Evolutionary conservation across 2,329 filamentous ascomycete species (phyloP).

Genomic region (Chaetomium sp.): DNA sequence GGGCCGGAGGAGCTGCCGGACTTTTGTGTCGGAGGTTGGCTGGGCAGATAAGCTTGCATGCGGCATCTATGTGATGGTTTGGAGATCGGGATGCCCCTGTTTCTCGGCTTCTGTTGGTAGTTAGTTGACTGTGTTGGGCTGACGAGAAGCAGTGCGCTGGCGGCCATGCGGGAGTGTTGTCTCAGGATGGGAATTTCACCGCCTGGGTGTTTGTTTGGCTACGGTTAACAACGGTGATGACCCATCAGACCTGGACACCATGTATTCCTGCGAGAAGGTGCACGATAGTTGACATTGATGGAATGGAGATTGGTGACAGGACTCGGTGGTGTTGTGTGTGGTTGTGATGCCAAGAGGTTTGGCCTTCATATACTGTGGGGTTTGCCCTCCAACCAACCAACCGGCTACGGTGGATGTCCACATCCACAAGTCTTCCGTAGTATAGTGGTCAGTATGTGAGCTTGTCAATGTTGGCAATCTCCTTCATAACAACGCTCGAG

Average conservation of each 20-base stretch:
- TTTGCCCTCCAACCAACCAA: slow-evolving; percentile 1
- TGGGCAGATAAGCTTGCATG: too few species aligned
- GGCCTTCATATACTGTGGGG: background rate
- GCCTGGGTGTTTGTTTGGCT: too few species aligned
- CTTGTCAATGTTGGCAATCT: slow-evolving; percentile 22
- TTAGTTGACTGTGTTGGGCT: too few species aligned
- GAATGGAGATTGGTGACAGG: background rate
- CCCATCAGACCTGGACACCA: too few species aligned
- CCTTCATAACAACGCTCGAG: slow-evolving; percentile 26
- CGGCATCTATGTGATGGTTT: too few species aligned
- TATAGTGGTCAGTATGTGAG: slow-evolving; percentile 34
- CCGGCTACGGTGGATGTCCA: slow-evolving; percentile 27
- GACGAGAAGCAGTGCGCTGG: too few species aligned
- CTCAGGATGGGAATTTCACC: too few species aligned
- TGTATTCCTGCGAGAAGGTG: background rate
- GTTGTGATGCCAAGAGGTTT: background rate
- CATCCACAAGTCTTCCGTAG: slow-evolving; percentile 31
- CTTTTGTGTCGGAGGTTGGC: too few species aligned
- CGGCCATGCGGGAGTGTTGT: too few species aligned
- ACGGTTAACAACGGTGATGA: background rate
- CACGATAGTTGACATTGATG: background rate
- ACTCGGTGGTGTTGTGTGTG: background rate
- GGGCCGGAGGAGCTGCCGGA: background rate
- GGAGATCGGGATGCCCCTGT: too few species aligned
- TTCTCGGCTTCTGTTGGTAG: too few species aligned